Evolutionary conservation across 176 grass and related monocot species (phyloP).

Genomic region (Avena insularis): DNA sequence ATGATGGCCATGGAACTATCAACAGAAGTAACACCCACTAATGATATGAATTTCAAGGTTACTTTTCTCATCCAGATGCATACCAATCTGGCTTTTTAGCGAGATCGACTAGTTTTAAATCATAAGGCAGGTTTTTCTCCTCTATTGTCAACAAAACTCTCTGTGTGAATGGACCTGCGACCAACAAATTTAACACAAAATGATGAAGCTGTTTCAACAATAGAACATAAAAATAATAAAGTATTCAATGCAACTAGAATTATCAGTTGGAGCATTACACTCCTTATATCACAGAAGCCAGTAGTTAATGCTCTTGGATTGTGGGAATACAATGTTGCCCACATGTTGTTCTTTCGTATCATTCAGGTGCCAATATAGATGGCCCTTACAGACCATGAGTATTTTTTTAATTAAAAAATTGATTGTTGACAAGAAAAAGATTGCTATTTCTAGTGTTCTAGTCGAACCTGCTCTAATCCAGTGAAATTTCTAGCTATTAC

Average conservation of each 20-base stretch:
- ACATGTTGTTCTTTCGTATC: background rate
- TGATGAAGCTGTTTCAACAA: background rate
- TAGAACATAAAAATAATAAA: background rate
- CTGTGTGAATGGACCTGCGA: slow-evolving; percentile 83
- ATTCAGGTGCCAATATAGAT: slow-evolving; percentile 18
- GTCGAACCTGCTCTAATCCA: background rate
- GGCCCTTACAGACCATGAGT: background rate
- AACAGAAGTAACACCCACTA: background rate
- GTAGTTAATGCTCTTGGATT: slow-evolving; percentile 10
- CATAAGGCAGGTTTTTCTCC: slow-evolving; percentile 78
- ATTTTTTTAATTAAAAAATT: background rate
- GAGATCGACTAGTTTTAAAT: slow-evolving; percentile 76
- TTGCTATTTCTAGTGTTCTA: background rate
- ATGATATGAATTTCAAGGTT: slow-evolving; percentile 29
- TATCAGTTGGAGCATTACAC: background rate
- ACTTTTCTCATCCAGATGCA: slow-evolving; percentile 9
- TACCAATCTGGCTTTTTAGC: slow-evolving; percentile 95
- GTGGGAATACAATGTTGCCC: background rate
- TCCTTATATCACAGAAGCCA: background rate
- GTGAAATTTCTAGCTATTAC: background rate
- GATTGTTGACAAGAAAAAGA: background rate
- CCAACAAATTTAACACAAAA: slow-evolving; percentile 35
- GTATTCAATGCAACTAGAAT: slow-evolving; percentile 13
- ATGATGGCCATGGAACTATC: slow-evolving; percentile 28
- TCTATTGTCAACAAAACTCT: slow-evolving; percentile 89